These are phyloP conservation scores for Iberis amara DNA, from an alignment of 441 rosid genomes.

Conservation along the genomic window DNA sequence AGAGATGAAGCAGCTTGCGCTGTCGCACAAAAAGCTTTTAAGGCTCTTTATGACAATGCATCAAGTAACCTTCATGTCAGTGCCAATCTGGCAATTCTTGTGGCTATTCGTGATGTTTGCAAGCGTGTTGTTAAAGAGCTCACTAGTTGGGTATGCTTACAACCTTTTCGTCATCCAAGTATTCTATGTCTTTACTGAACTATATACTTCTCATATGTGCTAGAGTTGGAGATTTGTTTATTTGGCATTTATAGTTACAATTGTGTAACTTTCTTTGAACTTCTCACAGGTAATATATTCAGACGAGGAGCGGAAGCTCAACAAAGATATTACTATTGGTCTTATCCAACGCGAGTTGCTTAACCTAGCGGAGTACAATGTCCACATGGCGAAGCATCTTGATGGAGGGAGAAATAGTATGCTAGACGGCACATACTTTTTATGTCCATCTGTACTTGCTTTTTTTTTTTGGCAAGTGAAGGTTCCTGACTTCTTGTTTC, in stretches of 20 bases:
- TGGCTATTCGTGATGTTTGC: conserved; percentile 93
- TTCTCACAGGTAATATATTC: conserved; percentile 77
- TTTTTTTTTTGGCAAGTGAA: not conserved
- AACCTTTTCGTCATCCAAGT: conserved; percentile 5
- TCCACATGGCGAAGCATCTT: conserved; percentile 88
- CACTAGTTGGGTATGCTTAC: conserved; percentile 82
- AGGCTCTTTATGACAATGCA: conserved; percentile 83
- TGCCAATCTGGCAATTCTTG: conserved; percentile 81
- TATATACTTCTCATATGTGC: conserved; percentile 1
- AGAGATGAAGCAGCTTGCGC: conserved; percentile 98
- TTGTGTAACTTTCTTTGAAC: conserved; percentile 8
- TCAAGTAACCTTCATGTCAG: conserved; percentile 67
- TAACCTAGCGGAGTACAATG: conserved; percentile 92
- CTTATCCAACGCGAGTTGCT: conserved; percentile 82
- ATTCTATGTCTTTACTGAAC: not conserved
- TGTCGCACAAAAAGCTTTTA: conserved; percentile 95
- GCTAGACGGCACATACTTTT: conserved; percentile 25
- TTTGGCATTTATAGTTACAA: conserved; percentile 1
- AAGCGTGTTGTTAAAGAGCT: conserved; percentile 93
- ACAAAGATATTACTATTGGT: conserved; percentile 81
- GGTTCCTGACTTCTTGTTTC: conserved; percentile 28
- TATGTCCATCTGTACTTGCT: conserved; percentile 10
- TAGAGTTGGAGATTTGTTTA: conserved; percentile 3
- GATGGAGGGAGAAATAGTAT: conserved; percentile 97
- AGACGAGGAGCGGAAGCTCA: conserved; percentile 89